Conservation (phyloP, 2,329 filamentous ascomycete genomes). For the Fusarium annulatum region DNA sequence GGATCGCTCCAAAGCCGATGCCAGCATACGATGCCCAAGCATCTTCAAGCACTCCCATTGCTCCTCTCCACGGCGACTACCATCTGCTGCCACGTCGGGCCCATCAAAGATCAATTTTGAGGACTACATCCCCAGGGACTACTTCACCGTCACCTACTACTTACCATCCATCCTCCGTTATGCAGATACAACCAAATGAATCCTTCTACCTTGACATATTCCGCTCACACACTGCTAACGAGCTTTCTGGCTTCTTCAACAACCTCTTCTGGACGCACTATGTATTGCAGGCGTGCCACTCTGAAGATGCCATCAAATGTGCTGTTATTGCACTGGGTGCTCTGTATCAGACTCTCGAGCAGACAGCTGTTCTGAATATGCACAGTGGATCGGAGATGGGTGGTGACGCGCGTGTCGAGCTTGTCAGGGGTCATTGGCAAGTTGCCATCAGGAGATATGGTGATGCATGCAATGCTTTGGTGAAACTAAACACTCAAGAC, state of each 20-base stretch:
- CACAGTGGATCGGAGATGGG: constrained; percentile 43
- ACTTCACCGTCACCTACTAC: constrained; percentile 47
- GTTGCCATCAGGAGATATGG: constrained; percentile 70
- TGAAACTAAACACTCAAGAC: constrained; percentile 57
- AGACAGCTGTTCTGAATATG: constrained; percentile 61
- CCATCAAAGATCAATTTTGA: constrained; percentile 33
- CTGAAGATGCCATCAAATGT: constrained; percentile 70
- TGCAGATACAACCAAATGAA: constrained; percentile 64
- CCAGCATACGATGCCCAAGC: constrained; percentile 40
- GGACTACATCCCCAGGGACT: constrained; percentile 40
- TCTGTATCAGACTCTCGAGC: constrained; percentile 74
- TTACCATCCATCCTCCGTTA: constrained; percentile 56
- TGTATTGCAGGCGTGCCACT: constrained; percentile 72
- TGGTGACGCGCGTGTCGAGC: constrained; percentile 41
- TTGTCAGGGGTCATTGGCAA: constrained; percentile 64
- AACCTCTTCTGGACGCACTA: constrained; percentile 72
- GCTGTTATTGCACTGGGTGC: constrained; percentile 74
- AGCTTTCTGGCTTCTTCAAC: constrained; percentile 75
- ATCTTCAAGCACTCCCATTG: constrained; percentile 9
- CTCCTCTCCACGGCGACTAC: constrained; percentile 38
- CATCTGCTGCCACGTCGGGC: constrained; percentile 50
- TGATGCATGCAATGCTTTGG: constrained; percentile 63
- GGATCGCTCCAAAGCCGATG: constrained; percentile 61
- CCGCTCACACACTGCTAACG: constrained; percentile 68
- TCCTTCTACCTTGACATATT: constrained; percentile 72